These are phyloP conservation scores for Arctostaphylos glauca DNA, from an alignment of 148 eudicot species.

Conservation along the genomic window DNA sequence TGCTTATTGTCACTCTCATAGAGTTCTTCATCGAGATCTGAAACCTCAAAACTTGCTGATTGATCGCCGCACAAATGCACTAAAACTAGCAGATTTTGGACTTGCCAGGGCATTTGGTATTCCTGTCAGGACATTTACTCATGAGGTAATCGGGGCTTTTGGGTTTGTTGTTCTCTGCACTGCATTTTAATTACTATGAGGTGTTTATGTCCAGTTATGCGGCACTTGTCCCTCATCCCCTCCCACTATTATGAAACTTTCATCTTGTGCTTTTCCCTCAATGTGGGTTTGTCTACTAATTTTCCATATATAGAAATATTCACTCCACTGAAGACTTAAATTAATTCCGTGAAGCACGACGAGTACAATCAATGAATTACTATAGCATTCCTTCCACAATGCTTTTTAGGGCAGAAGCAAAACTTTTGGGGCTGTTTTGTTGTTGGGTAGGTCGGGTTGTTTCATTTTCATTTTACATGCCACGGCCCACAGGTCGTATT, in stretches of 20 bases:
- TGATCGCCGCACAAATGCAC: slow-evolving; percentile 78
- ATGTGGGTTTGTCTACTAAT: background rate
- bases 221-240: background rate
- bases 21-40: slow-evolving; percentile 93
- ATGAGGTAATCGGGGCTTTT: slow-evolving; percentile 30
- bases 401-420: background rate
- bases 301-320: background rate
- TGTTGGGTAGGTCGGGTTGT: slow-evolving; percentile 5
- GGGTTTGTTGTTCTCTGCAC: background rate
- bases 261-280: background rate
- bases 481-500: background rate
- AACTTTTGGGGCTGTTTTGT: background rate
- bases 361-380: background rate
- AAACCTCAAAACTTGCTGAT: slow-evolving; percentile 96
- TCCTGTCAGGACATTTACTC: slow-evolving; percentile 19
- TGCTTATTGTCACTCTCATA: slow-evolving; percentile 94
- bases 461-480: background rate
- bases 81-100: slow-evolving; percentile 98
- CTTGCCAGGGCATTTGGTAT: slow-evolving; percentile 87
- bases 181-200: background rate
- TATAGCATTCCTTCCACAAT: background rate
- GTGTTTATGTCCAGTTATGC: background rate
- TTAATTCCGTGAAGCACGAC: background rate
- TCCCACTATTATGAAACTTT: background rate
- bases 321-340: background rate